Evolutionary conservation across 2,329 filamentous ascomycete genomes (phyloP).

Genomic region (Diaporthe citri): DNA sequence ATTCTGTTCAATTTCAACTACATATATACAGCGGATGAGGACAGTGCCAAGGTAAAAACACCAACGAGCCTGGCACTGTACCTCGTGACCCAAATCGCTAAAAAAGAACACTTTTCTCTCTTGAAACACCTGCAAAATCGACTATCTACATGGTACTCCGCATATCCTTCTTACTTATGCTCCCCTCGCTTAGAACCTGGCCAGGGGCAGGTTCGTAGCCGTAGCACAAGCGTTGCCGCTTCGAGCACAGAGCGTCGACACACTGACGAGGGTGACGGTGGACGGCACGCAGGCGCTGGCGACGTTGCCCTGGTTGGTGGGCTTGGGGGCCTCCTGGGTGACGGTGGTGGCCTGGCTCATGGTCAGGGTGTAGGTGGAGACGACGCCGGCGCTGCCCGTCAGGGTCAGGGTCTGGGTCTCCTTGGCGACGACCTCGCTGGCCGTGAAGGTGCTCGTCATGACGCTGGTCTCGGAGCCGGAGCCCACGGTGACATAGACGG

Average conservation of each 20-base stretch:
- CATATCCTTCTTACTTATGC: neutral
- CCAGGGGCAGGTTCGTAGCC: constrained; percentile 29
- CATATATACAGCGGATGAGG: constrained; percentile 1
- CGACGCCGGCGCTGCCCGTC: constrained; percentile 32
- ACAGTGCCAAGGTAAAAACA: neutral
- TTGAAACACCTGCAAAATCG: neutral
- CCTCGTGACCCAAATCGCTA: neutral
- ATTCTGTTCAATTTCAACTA: neutral
- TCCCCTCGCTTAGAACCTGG: constrained; percentile 9
- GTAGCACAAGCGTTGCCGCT: constrained; percentile 31
- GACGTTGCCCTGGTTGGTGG: constrained; percentile 12
- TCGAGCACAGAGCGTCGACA: constrained; percentile 38
- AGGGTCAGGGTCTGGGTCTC: constrained; percentile 36
- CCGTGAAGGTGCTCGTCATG: constrained; percentile 36
- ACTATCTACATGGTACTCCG: neutral
- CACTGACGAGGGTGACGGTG: constrained; percentile 36
- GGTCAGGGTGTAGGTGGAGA: constrained; percentile 38
- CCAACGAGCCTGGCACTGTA: neutral
- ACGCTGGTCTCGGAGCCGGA: constrained; percentile 15
- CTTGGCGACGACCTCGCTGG: constrained; percentile 35
- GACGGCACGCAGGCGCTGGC: constrained; percentile 31
- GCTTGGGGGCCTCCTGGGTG: constrained; percentile 27
- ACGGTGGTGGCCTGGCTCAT: constrained; percentile 29
- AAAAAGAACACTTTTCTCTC: neutral
- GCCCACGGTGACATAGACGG: constrained; percentile 37